Percentiles rank a stretch among this genome's conserved stretches.
Conservation (phyloP, 2,329 filamentous ascomycete genomes). For the Dactylellina haptotyla region DNA sequence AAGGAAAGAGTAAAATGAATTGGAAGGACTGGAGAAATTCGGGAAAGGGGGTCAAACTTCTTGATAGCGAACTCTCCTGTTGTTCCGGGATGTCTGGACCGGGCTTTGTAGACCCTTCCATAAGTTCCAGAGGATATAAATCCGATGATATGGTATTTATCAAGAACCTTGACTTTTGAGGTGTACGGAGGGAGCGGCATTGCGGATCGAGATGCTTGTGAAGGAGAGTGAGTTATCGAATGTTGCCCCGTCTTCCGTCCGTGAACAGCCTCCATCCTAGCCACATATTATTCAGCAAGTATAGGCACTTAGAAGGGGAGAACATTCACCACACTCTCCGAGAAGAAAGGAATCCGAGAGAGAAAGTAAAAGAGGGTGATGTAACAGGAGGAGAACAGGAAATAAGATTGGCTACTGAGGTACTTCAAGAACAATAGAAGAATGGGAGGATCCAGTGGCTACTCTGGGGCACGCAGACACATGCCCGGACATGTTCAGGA, state of each 20-base stretch:
- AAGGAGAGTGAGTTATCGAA: slow-evolving; percentile 6
- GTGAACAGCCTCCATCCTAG: slow-evolving; percentile 28
- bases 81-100: slow-evolving; percentile 71
- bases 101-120: slow-evolving; percentile 95
- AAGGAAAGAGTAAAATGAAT: no score
- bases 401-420: no score
- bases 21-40: no score
- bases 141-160: slow-evolving; percentile 94
- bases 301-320: no score
- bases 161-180: slow-evolving; percentile 85
- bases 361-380: no score
- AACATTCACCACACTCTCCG: no score
- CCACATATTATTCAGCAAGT: slow-evolving; percentile 10
- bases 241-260: slow-evolving; percentile 34
- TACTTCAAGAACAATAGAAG: no score
- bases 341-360: no score
- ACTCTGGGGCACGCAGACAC: no score
- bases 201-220: slow-evolving; percentile 15
- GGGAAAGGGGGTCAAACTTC: slow-evolving; percentile 69
- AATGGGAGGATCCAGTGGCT: no score
- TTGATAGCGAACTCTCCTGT: slow-evolving; percentile 95
- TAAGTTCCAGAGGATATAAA: slow-evolving; percentile 99
- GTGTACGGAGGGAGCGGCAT: slow-evolving; percentile 65
- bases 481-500: no score
- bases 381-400: no score